These are phyloP conservation scores for Myxozyma nipponensis DNA, from an alignment of 805 yeast genomes.

Conservation along the genomic window DNA sequence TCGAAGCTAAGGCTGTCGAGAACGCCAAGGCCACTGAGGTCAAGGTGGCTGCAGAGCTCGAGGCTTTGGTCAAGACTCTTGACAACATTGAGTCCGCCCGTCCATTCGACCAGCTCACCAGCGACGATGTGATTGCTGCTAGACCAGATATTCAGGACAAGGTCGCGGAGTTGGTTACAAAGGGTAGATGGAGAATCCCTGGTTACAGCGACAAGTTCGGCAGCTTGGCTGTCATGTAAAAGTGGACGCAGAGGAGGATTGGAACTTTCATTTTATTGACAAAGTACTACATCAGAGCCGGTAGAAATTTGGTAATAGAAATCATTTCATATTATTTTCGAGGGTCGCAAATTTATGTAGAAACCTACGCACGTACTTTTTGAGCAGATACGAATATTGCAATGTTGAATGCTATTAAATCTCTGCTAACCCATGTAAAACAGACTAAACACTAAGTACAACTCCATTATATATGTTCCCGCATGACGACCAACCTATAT, in stretches of 20 bases:
- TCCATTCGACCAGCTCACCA: slow-evolving; percentile 95
- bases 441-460: not conserved
- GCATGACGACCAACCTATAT: too few relatives aligned
- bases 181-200: slow-evolving; percentile 97
- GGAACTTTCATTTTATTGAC: not conserved
- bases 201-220: slow-evolving; percentile 99
- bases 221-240: slow-evolving; percentile 81
- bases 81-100: slow-evolving; percentile 94
- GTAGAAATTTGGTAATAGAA: too few relatives aligned
- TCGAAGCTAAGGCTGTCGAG: slow-evolving; percentile 91
- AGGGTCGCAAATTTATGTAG: too few relatives aligned
- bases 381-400: too few relatives aligned
- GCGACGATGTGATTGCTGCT: slow-evolving; percentile 90
- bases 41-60: slow-evolving; percentile 80
- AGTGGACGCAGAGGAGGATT: too few relatives aligned
- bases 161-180: slow-evolving; percentile 89
- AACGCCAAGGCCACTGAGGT: slow-evolving; percentile 92
- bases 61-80: slow-evolving; percentile 80
- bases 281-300: too few relatives aligned
- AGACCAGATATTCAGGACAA: slow-evolving; percentile 97
- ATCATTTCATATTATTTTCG: too few relatives aligned
- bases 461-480: not conserved
- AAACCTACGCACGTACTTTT: too few relatives aligned
- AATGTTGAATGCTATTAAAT: slow-evolving; percentile 7
- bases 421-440: slow-evolving; percentile 4